phyloP scores from a whole-genome alignment of 768 basidiomycete species.

The Trametes cinnabarina region DNA sequence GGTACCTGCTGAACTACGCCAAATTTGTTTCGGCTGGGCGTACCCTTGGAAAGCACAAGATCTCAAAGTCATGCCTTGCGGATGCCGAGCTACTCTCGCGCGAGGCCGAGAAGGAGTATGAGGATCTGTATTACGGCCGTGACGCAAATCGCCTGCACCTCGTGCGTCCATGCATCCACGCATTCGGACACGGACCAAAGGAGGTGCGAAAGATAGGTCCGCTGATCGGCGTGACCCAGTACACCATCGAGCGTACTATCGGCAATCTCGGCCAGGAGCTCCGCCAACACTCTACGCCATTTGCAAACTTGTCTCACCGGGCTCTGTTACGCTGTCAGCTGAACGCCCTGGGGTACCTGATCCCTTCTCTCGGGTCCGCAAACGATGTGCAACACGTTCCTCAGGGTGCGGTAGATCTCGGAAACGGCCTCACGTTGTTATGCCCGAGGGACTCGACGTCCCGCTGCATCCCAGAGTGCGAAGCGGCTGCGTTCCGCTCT shows the following conservation, averaged over 20 bases:
- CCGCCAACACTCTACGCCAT: conserved; percentile 24
- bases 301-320: conserved; percentile 21
- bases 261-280: conserved; percentile 28
- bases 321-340: not conserved
- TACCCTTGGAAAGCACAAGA: conserved; percentile 19
- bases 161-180: conserved; percentile 31
- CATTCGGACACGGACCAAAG: conserved; percentile 27
- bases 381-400: not conserved
- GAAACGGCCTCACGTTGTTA: not conserved
- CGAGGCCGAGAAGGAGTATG: conserved; percentile 34
- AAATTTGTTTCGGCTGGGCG: conserved; percentile 25
- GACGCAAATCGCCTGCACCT: conserved; percentile 32
- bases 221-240: conserved; percentile 11
- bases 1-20: conserved; percentile 28
- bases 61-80: conserved; percentile 12
- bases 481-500: not conserved
- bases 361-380: not conserved
- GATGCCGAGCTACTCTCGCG: conserved; percentile 25
- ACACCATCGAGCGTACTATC: conserved; percentile 26
- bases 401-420: not conserved
- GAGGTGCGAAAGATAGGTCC: conserved; percentile 26
- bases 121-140: conserved; percentile 35
- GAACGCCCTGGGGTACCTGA: not conserved
- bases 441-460: not conserved
- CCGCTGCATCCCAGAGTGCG: not conserved